These are phyloP conservation scores for Russula olivacea DNA, from an alignment of 768 basidiomycete species.

Conservation along the genomic window DNA sequence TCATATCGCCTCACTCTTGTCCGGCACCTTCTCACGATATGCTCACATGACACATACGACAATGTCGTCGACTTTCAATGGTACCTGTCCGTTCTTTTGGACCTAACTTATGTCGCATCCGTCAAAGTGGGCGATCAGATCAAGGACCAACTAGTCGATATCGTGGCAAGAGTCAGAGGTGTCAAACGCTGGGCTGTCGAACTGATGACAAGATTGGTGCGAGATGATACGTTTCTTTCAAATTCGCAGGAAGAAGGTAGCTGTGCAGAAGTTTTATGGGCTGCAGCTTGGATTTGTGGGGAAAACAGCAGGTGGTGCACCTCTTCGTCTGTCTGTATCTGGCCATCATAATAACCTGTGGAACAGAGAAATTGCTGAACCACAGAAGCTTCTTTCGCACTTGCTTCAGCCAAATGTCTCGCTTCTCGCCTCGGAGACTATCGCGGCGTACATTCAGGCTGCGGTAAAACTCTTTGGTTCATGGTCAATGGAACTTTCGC, in stretches of 20 bases:
- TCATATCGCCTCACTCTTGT: constrained; percentile 83
- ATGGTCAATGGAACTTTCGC: constrained; percentile 74
- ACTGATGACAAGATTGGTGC: constrained; percentile 74
- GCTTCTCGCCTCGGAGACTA: constrained; percentile 55
- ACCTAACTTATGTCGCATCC: constrained; percentile 81
- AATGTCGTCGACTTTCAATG: constrained; percentile 93
- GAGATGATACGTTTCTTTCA: constrained; percentile 67
- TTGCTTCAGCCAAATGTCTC: constrained; percentile 57
- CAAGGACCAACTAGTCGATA: constrained; percentile 79
- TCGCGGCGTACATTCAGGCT: constrained; percentile 78
- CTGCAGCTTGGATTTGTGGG: constrained; percentile 94
- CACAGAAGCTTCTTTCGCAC: constrained; percentile 64
- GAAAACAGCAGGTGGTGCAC: constrained; percentile 74
- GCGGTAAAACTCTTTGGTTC: constrained; percentile 80
- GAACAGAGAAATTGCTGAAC: constrained; percentile 68
- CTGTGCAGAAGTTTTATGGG: constrained; percentile 84
- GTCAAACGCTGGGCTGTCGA: constrained; percentile 75
- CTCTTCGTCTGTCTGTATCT: background rate
- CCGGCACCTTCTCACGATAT: constrained; percentile 79
- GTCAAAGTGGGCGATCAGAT: constrained; percentile 74
- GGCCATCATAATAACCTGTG: background rate
- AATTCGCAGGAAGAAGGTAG: constrained; percentile 63
- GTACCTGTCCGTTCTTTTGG: constrained; percentile 93
- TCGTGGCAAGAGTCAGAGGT: constrained; percentile 73
- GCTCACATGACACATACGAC: constrained; percentile 76